Conservation (phyloP, 768 basidiomycete species). For the Hysterangium stoloniferum region DNA sequence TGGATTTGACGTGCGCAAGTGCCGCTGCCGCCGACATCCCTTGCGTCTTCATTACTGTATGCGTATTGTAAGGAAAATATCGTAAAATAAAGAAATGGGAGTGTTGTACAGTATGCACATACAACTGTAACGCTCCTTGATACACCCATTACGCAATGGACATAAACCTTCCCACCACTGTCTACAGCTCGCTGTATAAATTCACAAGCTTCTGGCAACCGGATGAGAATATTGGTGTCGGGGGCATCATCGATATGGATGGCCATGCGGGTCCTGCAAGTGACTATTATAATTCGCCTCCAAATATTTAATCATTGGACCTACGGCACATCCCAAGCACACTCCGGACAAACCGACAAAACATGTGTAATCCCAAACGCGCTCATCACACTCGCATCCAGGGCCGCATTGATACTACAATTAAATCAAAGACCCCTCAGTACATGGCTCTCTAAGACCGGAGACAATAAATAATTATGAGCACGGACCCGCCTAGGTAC, state of each 20-base stretch:
- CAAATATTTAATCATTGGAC: constrained; percentile 15
- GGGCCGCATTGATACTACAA: constrained; percentile 59
- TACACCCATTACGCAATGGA: constrained; percentile 60
- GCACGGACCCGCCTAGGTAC: constrained; percentile 68
- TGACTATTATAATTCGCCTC: constrained; percentile 65
- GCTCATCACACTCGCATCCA: constrained; percentile 60
- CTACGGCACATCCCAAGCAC: constrained; percentile 18
- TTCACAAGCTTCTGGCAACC: constrained; percentile 55
- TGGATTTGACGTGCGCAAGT: constrained; percentile 7
- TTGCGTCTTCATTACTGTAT: constrained; percentile 9
- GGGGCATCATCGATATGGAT: constrained; percentile 65
- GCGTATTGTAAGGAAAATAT: not conserved
- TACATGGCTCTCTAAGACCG: constrained; percentile 17
- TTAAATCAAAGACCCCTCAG: constrained; percentile 2
- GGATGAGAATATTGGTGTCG: constrained; percentile 59
- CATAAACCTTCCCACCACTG: constrained; percentile 52
- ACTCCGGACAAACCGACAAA: constrained; percentile 66
- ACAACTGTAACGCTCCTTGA: constrained; percentile 64
- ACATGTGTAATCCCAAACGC: constrained; percentile 76
- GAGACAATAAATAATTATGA: constrained; percentile 15
- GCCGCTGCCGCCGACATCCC: constrained; percentile 2
- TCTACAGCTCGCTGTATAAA: constrained; percentile 59
- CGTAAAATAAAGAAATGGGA: not conserved
- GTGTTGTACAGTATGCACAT: constrained; percentile 62
- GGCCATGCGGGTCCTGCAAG: constrained; percentile 61